Evolutionary conservation across 768 basidiomycete genomes (phyloP), one percentile per base, ranked within the genome.

Genomic region (Vararia minispora): DNA sequence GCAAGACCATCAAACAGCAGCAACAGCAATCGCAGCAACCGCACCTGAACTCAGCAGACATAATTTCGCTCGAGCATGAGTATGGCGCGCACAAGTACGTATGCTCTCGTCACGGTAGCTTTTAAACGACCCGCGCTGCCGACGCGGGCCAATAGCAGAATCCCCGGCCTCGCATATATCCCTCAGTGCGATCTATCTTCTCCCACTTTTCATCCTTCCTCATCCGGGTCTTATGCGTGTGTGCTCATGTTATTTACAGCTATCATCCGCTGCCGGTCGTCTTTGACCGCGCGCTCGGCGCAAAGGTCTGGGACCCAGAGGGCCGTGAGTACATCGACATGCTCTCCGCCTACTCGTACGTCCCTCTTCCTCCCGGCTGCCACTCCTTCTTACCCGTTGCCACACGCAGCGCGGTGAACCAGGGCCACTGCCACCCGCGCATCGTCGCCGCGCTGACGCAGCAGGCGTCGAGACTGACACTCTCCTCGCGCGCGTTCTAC

Each of bases 301-400:
- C 86, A 18, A 85, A 79, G 48, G 88, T 90, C 57, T 94, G 87
- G 85, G 92, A 95, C 56, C 85, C 83, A 3, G 91, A 94, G 69
- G 92, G 91, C 46, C 80, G 74, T 36, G 84, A 91, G 55, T 99
- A 95, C 62, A 90, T 97, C 45, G 95, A 99, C 54, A 95, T 97
- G 87, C 70, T 99, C 14, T 87, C 88, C 31, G 95, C 95, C 21
- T 98, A 98, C 64, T 92, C 88, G 87, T 92, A 57, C 65, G 81
- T 65, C 13, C 42, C n/a, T n/a, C n/a, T 41, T 31, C 8, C 29
- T 18, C 33, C 29, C 28, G 35, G 20, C 38, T 29, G 18, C 33
- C 50, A 13, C 24, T 32, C 11, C 44, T 33, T 31, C 36, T 39
- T 14, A 43, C 33, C 39, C 35, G 28, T 21, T 39, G 29, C 27